Evolutionary conservation across 176 grass and related monocot genomes (phyloP), one percentile per base, ranked within the genome.

Genomic region (Oropetium thomaeum): DNA sequence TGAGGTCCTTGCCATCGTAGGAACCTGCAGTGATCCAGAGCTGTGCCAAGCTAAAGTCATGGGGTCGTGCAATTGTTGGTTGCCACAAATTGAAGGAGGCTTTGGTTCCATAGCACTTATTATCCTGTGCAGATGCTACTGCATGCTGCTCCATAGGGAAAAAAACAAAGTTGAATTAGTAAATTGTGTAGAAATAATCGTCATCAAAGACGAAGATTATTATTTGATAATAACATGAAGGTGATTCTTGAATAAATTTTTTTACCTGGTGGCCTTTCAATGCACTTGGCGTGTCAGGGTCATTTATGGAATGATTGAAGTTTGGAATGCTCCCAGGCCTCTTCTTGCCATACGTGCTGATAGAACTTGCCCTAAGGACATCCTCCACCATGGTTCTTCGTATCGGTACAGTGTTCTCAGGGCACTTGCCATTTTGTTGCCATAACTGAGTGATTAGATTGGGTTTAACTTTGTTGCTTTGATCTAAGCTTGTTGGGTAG

Each of bases 21-120:
- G 41, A 42, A 9, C 41, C 41, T 42, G 41, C 41, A 42, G 1
- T 13, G 1, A 42, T 91, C 92, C 92, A 96, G 38, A 96, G 83
- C 73, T 96, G 88, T 55, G 92, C 89, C 49, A 96, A 65, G 79
- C 92, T 96, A 58, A 96, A 96, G 72, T 96, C 92, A 37, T 82
- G 86, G 12, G 72, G 32, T 45, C 86, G 85, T 79, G 91, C 81
- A 55, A 91, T 96, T 35, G 73, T 88, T 32, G 92, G 92, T 38
- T 91, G 49, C 92, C 92, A 96, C 35, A 96, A 88, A 63, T 96
- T 77, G 41, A 42, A 11, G 9, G 10, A 11, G 8, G 9, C 77
- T 80, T 57, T 87, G 85, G 47, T 26, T 30, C 92, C 88, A 62
- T 91, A 96, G 41, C 89, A 91, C 76, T 84, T 88, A 37, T 82